These are phyloP conservation scores for Pleurotus tuber-regium DNA, from an alignment of 768 basidiomycete genomes.

Conservation along the genomic window DNA sequence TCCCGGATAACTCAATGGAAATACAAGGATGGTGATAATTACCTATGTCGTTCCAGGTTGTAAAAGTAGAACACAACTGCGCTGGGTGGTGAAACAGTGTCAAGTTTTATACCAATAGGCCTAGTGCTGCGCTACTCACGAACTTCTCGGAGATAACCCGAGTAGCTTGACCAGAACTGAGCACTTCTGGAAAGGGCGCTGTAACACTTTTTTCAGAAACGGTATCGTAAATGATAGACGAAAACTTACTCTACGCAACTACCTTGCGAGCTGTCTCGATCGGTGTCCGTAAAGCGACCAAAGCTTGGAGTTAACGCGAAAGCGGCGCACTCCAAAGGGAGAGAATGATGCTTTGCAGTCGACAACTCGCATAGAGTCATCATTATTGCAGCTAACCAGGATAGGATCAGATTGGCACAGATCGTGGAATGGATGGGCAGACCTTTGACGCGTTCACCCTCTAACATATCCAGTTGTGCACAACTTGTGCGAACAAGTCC, in stretches of 20 bases:
- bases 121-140: conserved; percentile 47
- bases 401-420: neutral
- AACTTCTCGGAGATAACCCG: conserved; percentile 77
- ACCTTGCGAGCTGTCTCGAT: conserved; percentile 29
- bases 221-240: neutral
- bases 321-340: conserved; percentile 62
- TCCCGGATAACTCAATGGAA: conserved; percentile 8
- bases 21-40: conserved; percentile 11
- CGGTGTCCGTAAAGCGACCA: conserved; percentile 16
- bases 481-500: conserved; percentile 47
- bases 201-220: too few species aligned
- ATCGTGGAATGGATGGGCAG: too few species aligned
- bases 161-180: conserved; percentile 85
- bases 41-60: conserved; percentile 77
- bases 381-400: conserved; percentile 57
- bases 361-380: conserved; percentile 82
- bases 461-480: conserved; percentile 54
- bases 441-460: conserved; percentile 64
- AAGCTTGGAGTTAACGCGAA: conserved; percentile 26
- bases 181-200: conserved; percentile 77
- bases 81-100: conserved; percentile 36
- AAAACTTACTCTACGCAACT: conserved; percentile 50
- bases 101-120: neutral
- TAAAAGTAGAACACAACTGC: conserved; percentile 74
- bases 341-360: conserved; percentile 64